phyloP scores from a whole-genome alignment of 805 yeast genomes.

The Hyphopichia homilentoma region DNA sequence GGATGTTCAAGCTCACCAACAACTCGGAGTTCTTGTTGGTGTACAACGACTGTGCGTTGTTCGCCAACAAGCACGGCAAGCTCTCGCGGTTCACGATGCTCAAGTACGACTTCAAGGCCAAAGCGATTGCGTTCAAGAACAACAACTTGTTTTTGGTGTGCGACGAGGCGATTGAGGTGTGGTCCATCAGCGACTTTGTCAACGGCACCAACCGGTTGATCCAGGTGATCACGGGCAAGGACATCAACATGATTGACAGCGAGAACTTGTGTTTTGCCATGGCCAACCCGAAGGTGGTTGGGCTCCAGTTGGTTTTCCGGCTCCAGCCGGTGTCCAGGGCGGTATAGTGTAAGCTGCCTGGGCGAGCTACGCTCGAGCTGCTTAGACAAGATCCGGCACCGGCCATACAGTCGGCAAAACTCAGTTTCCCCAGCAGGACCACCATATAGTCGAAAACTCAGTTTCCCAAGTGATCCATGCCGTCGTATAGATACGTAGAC shows the following conservation, averaged over 20 bases:
- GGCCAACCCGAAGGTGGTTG: slow-evolving; percentile 64
- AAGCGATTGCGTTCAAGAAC: slow-evolving; percentile 27
- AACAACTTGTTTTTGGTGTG: slow-evolving; percentile 45
- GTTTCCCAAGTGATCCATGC: too few relatives aligned
- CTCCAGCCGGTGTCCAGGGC: slow-evolving; percentile 18
- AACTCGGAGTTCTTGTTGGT: slow-evolving; percentile 55
- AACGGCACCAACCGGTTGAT: slow-evolving; percentile 45
- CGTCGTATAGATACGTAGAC: too few relatives aligned
- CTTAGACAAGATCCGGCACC: too few relatives aligned
- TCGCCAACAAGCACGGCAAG: slow-evolving; percentile 56
- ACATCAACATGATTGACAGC: slow-evolving; percentile 35
- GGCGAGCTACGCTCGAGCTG: too few relatives aligned
- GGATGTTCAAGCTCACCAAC: slow-evolving; percentile 59
- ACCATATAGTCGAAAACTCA: too few relatives aligned
- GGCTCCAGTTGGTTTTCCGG: slow-evolving; percentile 56
- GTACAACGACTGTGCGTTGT: slow-evolving; percentile 68
- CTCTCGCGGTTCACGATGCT: slow-evolving; percentile 43
- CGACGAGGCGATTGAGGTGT: slow-evolving; percentile 67
- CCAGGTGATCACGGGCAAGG: slow-evolving; percentile 73
- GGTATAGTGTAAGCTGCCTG: neutral
- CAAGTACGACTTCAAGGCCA: slow-evolving; percentile 40
- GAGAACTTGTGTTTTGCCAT: slow-evolving; percentile 30
- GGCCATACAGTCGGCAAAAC: too few relatives aligned
- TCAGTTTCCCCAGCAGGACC: too few relatives aligned
- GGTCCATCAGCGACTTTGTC: slow-evolving; percentile 50